Percentiles rank a stretch among this genome's conserved stretches.
These are phyloP conservation scores for Delphinella strobiligena DNA, from an alignment of 2,329 filamentous ascomycete species.

Conservation along the genomic window DNA sequence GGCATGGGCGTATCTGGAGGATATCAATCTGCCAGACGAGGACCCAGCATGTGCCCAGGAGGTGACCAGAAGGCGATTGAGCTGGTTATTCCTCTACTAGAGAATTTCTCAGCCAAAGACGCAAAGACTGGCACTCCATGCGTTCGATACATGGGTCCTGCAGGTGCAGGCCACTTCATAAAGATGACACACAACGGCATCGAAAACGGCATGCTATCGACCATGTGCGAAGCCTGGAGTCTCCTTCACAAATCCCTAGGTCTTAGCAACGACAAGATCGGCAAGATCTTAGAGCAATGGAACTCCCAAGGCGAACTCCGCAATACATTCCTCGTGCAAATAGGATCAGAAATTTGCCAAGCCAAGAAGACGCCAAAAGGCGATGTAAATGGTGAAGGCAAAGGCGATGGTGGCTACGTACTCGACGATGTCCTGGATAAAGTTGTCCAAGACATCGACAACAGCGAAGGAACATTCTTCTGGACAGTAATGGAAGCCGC, in stretches of 20 bases:
- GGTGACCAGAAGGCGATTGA: conserved; percentile 38
- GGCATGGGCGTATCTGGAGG: conserved; percentile 48
- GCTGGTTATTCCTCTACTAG: conserved; percentile 39
- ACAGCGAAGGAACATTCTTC: conserved; percentile 43
- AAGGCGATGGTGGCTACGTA: conserved; percentile 29
- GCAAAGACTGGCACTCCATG: conserved; percentile 35
- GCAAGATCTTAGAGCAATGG: conserved; percentile 42
- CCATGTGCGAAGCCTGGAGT: conserved; percentile 44
- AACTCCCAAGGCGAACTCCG: no score
- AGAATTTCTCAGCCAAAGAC: conserved; percentile 42
- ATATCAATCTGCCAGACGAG: conserved; percentile 43
- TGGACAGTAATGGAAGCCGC: conserved; percentile 44
- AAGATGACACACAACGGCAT: conserved; percentile 56
- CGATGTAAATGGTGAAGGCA: no score
- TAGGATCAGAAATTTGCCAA: conserved; percentile 4
- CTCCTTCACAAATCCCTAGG: conserved; percentile 39
- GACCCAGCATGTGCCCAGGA: conserved; percentile 45
- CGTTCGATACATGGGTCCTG: conserved; percentile 38
- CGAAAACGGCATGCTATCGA: conserved; percentile 48
- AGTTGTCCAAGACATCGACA: conserved; percentile 47
- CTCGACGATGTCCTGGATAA: conserved; percentile 46
- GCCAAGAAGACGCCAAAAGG: conserved; percentile 1
- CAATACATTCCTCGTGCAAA: conserved; percentile 7
- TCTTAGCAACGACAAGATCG: conserved; percentile 39
- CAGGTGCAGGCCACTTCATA: conserved; percentile 47